Evolutionary conservation across 228 moss, liverwort and hornwort species (phyloP), one percentile per base, ranked within the genome.

Genomic region (Sphagnum magellanicum): DNA sequence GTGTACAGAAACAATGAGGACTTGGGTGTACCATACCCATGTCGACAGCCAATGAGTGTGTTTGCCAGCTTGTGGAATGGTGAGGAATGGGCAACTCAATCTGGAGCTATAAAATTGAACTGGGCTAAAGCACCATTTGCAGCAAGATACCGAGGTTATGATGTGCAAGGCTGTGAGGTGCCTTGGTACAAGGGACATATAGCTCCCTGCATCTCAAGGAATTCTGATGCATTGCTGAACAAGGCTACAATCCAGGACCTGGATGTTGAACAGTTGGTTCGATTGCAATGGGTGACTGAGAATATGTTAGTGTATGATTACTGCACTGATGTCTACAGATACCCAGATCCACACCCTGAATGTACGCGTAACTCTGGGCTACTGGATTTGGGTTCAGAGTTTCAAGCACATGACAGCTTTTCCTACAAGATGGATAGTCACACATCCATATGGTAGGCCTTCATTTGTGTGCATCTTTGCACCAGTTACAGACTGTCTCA

Each of bases 1-100:
- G 67, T 83, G 15, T 92, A 87, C 63, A 88, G 75, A 62, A 95
- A 95, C 63, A 86, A 85, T 67, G 76, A 90, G 75, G 87, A 84
- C 10, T 52, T 95, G 14, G 90, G 95, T 50, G 79, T 95, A 49
- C 80, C 90, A 4, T 90, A 85, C 67, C 92, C 86, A 6, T 70
- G 77, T 66, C 76, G 65, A 49, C 90, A 89, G 76, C 89, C 95
- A 6, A 90, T 92, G 95, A 84, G 85, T 63, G 81, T 95, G 6
- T 95, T 88, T 59, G 90, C 89, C n/a, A 95, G 95, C 73, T 65
- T 95, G 68, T 95, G 95, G 95, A 90, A 95, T 65, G 95, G 95
- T 10, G 95, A 92, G 48, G 77, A 85, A 6, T 95, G 95, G 95
- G 95, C 95, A 5, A 95, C 95, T 16, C 81, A 91, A 75, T 90